Conservation (phyloP, 169 alveolate genomes). For the Neospora caninum region DNA sequence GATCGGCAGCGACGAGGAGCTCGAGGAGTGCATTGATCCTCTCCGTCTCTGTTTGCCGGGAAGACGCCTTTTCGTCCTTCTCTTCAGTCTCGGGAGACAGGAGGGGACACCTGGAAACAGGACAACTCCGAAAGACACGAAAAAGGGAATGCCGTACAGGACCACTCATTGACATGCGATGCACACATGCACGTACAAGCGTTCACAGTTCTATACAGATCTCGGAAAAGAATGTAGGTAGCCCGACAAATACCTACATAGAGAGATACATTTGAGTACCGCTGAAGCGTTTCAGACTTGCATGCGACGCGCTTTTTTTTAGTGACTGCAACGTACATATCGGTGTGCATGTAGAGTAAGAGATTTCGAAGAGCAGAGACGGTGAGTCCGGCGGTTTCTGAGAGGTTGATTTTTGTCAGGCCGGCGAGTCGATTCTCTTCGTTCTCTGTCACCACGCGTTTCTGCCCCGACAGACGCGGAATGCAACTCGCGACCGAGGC, state of each 20-base stretch:
- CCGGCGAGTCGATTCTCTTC: background rate
- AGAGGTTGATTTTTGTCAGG: background rate
- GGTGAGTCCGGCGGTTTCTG: constrained; percentile 26
- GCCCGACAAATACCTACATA: too few relatives aligned
- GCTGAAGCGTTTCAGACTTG: too few relatives aligned
- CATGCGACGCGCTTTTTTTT: too few relatives aligned
- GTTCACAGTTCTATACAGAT: background rate
- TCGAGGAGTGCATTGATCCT: background rate
- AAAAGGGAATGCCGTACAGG: too few relatives aligned
- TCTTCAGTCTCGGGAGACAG: background rate
- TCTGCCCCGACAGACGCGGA: background rate
- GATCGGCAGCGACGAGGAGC: constrained; percentile 47
- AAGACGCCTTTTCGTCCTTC: background rate
- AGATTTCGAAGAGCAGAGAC: background rate
- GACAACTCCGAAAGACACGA: too few relatives aligned
- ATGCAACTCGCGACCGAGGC: background rate
- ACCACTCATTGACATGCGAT: too few relatives aligned
- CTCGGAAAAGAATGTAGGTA: too few relatives aligned
- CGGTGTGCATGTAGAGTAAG: constrained; percentile 38
- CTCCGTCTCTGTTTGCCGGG: background rate
- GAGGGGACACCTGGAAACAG: background rate
- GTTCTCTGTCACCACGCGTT: background rate
- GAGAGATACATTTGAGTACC: too few relatives aligned
- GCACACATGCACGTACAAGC: too few relatives aligned
- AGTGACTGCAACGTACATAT: background rate